Evolutionary conservation across 2,329 filamentous ascomycete genomes (phyloP).

Genomic region (Colletotrichum higginsianum): DNA sequence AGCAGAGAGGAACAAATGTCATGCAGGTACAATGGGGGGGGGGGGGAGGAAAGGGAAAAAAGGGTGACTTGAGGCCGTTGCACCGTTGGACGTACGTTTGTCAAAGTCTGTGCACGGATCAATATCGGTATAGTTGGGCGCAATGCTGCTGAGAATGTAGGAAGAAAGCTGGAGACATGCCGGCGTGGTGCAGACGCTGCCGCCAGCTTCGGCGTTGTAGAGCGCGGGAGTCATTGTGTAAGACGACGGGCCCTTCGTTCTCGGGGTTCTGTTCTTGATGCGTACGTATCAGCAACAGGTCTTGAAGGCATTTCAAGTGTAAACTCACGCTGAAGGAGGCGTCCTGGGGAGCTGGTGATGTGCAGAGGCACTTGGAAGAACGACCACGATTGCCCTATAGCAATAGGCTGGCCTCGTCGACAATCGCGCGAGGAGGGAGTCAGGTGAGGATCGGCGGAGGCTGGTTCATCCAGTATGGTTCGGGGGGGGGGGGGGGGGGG

Average conservation of each 20-base stretch:
- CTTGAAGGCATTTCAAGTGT: neutral
- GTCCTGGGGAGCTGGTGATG: neutral
- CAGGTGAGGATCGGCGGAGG: neutral
- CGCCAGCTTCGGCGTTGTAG: neutral
- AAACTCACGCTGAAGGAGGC: neutral
- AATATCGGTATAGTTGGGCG: constrained; percentile 68
- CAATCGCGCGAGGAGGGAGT: neutral
- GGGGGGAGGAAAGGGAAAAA: neutral
- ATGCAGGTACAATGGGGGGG: constrained; percentile 14
- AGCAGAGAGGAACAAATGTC: neutral
- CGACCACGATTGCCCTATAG: neutral
- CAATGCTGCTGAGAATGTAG: constrained; percentile 47
- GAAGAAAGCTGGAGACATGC: constrained; percentile 49
- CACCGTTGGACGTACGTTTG: constrained; percentile 53
- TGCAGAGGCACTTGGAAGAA: neutral
- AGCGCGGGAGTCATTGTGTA: constrained; percentile 22
- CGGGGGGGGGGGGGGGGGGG: constrained; percentile 5
- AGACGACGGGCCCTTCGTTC: neutral
- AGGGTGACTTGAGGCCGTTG: neutral
- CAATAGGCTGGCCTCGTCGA: neutral
- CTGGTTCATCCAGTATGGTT: constrained; percentile 18
- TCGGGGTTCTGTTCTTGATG: neutral
- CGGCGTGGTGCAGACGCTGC: constrained; percentile 44
- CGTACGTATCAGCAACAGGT: neutral
- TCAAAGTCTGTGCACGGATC: constrained; percentile 80